Conservation (phyloP, 2,329 filamentous ascomycete species). For the Talaromyces sp. region DNA sequence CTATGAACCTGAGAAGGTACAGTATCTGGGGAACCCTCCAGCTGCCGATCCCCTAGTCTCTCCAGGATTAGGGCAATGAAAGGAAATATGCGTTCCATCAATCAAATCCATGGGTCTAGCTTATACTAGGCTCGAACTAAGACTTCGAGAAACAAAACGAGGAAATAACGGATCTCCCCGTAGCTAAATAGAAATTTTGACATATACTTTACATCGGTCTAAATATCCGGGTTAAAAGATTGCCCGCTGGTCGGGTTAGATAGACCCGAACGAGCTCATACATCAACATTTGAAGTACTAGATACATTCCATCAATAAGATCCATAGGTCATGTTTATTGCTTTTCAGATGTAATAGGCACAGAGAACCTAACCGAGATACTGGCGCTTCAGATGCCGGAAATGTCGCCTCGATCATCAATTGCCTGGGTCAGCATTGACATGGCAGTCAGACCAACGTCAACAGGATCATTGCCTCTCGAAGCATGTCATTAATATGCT, state of each 20-base stretch:
- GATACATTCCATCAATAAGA: too few relatives aligned
- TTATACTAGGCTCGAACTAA: not conserved
- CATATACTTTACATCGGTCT: not conserved
- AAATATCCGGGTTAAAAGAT: not conserved
- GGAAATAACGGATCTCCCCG: not conserved
- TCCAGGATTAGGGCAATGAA: not conserved
- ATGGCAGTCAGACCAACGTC: too few relatives aligned
- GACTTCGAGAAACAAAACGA: not conserved
- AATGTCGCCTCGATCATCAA: too few relatives aligned
- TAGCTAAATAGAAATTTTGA: not conserved
- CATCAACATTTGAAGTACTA: not conserved
- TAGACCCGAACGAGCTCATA: not conserved
- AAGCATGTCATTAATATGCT: too few relatives aligned
- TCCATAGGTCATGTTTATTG: too few relatives aligned
- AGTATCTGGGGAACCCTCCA: not conserved
- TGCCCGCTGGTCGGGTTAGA: not conserved
- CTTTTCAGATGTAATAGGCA: too few relatives aligned
- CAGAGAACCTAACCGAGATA: too few relatives aligned
- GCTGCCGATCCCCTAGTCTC: not conserved
- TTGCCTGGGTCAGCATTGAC: too few relatives aligned
- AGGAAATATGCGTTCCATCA: not conserved
- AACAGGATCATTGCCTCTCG: too few relatives aligned
- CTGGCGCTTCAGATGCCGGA: too few relatives aligned
- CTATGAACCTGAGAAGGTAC: too few relatives aligned
- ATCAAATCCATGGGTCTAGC: not conserved